Conservation (phyloP, 495 filamentous ascomycete species). For the Penicillium chermesinum region DNA sequence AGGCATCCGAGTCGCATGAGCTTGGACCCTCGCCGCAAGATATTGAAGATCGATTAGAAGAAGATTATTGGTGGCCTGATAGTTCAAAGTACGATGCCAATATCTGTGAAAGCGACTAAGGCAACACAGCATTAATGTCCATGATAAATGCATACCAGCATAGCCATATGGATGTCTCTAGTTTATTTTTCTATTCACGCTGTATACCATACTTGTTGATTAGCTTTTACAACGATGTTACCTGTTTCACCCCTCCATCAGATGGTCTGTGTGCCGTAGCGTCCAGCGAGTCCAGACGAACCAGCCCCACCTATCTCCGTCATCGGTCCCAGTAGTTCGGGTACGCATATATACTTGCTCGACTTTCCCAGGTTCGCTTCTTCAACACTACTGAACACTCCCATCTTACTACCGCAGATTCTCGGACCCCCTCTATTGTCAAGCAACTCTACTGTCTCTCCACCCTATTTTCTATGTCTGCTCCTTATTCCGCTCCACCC, state of each 20-base stretch:
- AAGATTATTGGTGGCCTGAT: conserved; percentile 47
- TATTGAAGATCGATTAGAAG: conserved; percentile 23
- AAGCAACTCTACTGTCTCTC: not conserved
- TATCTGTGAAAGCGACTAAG: conserved; percentile 9
- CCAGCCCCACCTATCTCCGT: no score
- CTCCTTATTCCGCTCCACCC: conserved; percentile 52
- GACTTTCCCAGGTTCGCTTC: not conserved
- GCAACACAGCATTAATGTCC: not conserved
- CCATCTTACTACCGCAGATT: no score
- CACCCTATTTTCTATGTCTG: conserved; percentile 41
- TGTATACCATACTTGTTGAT: no score
- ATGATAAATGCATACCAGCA: not conserved
- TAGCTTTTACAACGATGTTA: no score
- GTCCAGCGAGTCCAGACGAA: no score
- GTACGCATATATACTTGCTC: not conserved
- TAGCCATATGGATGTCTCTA: no score
- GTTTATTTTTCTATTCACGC: no score
- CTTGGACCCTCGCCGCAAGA: not conserved
- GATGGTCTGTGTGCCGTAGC: no score
- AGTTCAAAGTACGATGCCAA: conserved; percentile 31
- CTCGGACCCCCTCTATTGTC: not conserved
- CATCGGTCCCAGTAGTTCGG: no score
- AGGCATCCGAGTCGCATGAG: not conserved
- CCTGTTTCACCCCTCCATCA: no score
- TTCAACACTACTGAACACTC: no score